Base-by-base conservation (phyloP, 2,329 filamentous ascomycete genomes). In the Penicillium nordicum region DNA sequence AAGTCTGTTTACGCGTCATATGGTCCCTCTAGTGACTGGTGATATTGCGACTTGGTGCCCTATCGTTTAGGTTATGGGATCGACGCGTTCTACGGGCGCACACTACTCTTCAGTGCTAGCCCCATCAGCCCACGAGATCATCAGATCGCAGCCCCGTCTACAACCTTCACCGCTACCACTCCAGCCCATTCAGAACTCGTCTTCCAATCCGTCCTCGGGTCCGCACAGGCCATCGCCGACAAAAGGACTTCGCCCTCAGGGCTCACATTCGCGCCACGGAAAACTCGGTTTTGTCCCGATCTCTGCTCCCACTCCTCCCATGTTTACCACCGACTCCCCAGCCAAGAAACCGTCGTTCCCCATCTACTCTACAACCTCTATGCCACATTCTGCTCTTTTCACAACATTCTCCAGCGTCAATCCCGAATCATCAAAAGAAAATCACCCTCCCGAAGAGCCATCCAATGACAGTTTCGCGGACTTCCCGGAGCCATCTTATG, bases 211-310 rank as follows among this genome's bases (percentile, higher is more conserved):
- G 25, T 77, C 83, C 23, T 73, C 78, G 52, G 67, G 58, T 69
- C 74, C 63, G 63, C 78, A 65, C 76, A 81, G 79, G 68, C 81
- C 81, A 56, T 95, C 90, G 53, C 90, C 89, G 11, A 83, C 82
- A 67, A 95, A 94, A 76, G 75, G 81, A 34, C 73, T 75, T 53
- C 78, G 79, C 63, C 78, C 78, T 64, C 76, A 76, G 41, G 82
- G 83, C 59, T 85, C 87, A 4, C 60, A 68, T 58, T 45, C 86
- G 81, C 38, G 80, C 80, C 60, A 82, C 81, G 65, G 84, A 82
- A 61, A 82, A 87, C 64, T 81, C 79, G 66, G 80, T 80, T 72
- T 84, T 67, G 78, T 94, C 61, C 87, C 88, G 69, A 82, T 85
- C 49, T 76, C 74, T 58, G 74, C 78, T 44, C 78, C 79, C 45